Conservation (phyloP, 2,329 filamentous ascomycete species). For the Seiridium unicorne region DNA sequence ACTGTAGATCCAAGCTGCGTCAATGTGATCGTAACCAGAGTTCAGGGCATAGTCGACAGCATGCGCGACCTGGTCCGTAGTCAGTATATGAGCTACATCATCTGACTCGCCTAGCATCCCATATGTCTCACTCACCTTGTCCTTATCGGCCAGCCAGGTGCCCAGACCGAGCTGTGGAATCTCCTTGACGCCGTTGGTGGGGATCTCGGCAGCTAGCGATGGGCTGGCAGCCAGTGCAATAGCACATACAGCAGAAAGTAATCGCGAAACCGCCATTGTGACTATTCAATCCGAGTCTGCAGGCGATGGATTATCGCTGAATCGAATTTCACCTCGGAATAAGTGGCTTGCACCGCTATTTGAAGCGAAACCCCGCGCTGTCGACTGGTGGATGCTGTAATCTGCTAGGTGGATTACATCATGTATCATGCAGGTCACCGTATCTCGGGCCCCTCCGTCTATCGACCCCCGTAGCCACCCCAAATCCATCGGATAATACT, state of each 20-base stretch:
- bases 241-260: not conserved
- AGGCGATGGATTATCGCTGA: too few species aligned
- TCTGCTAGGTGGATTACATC: slow-evolving; percentile 1
- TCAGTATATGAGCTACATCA: not conserved
- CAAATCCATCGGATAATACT: not conserved
- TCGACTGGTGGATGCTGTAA: not conserved
- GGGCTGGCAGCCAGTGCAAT: not conserved
- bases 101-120: not conserved
- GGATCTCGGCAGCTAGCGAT: not conserved
- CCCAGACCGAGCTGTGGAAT: slow-evolving; percentile 28
- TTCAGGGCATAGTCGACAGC: slow-evolving; percentile 26
- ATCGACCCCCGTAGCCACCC: not conserved
- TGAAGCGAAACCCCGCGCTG: not conserved
- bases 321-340: too few species aligned
- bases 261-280: not conserved
- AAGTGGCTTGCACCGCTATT: not conserved
- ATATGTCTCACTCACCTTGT: slow-evolving; percentile 14
- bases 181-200: slow-evolving; percentile 10
- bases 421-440: not conserved
- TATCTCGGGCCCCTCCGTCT: not conserved
- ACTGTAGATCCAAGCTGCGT: slow-evolving; percentile 28
- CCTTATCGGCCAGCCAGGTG: slow-evolving; percentile 26
- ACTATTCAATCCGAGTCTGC: not conserved
- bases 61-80: slow-evolving; percentile 19
- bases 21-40: slow-evolving; percentile 26